Conservation (phyloP, 1,139 yeast species). For the Taphrina betulina region DNA sequence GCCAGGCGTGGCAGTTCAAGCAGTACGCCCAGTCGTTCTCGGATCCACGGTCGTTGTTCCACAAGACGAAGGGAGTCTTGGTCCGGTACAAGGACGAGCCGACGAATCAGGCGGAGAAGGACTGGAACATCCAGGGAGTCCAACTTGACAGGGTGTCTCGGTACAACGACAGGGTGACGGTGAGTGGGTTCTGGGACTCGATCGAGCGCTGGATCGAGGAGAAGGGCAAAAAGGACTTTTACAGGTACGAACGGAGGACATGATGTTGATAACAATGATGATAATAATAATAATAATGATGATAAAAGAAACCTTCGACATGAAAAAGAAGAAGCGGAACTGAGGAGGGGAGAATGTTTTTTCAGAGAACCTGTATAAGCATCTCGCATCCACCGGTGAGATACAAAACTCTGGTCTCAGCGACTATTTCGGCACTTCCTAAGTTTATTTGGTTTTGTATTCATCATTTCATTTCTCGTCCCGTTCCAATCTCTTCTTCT, state of each 20-base stretch:
- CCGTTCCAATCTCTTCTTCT: not conserved
- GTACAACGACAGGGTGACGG: constrained; percentile 84
- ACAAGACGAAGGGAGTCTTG: constrained; percentile 78
- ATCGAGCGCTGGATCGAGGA: constrained; percentile 46
- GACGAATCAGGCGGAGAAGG: constrained; percentile 58
- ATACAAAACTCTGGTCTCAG: constrained; percentile 25
- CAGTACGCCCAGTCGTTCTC: constrained; percentile 66
- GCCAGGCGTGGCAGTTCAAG: constrained; percentile 95
- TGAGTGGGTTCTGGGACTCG: constrained; percentile 75
- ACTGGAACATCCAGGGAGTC: constrained; percentile 84
- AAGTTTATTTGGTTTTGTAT: constrained; percentile 5
- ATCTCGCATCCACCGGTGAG: constrained; percentile 19
- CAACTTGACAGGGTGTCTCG: constrained; percentile 78
- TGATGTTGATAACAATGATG: not conserved
- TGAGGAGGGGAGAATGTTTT: not conserved
- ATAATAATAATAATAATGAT: not conserved
- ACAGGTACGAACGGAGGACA: constrained; percentile 35
- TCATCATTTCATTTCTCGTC: constrained; percentile 9
- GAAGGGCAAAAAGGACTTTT: constrained; percentile 36
- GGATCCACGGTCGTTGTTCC: constrained; percentile 76
- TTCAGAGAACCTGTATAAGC: constrained; percentile 27
- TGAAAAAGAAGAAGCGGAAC: not conserved
- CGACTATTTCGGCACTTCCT: constrained; percentile 30
- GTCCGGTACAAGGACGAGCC: constrained; percentile 71
- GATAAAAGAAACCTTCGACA: not conserved